Evolutionary conservation across 805 yeast genomes (phyloP).

Genomic region (Pichia nakasei): DNA sequence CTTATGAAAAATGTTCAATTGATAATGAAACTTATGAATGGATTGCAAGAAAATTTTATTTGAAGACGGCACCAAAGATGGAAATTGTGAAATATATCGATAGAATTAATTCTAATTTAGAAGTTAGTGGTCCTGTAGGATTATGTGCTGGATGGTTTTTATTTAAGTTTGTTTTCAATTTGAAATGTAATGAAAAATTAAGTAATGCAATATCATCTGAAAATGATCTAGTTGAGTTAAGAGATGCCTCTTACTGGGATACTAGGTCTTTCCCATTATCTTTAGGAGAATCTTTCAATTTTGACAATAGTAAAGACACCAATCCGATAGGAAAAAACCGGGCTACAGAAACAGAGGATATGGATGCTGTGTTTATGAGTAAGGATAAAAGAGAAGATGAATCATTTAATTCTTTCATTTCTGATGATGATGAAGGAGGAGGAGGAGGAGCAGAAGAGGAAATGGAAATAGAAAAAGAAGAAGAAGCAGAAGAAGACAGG

Average conservation of each 20-base stretch:
- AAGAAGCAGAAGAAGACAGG: not conserved
- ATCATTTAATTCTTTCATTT: not conserved
- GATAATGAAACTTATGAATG: slow-evolving; percentile 7
- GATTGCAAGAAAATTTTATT: slow-evolving; percentile 23
- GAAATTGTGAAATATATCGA: slow-evolving; percentile 22
- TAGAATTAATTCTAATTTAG: slow-evolving; percentile 24
- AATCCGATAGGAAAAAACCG: not conserved
- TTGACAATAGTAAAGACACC: not conserved
- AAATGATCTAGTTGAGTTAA: not conserved
- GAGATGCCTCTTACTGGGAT: slow-evolving; percentile 1
- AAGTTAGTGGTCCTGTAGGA: slow-evolving; percentile 25
- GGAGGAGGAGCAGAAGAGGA: not conserved
- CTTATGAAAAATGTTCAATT: slow-evolving; percentile 9
- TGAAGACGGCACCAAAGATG: slow-evolving; percentile 25
- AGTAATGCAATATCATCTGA: slow-evolving; percentile 9
- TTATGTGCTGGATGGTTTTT: slow-evolving; percentile 26
- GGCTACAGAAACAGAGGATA: not conserved
- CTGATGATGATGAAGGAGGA: not conserved
- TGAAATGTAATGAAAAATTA: slow-evolving; percentile 12
- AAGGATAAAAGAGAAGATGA: not conserved
- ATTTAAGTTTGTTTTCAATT: slow-evolving; percentile 23
- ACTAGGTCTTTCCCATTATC: slow-evolving; percentile 5
- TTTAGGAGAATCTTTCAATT: slow-evolving; percentile 2
- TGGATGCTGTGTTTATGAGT: not conserved
- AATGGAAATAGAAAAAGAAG: not conserved